Evolutionary conservation across 768 basidiomycete genomes (phyloP), one percentile per base, ranked within the genome.

Genomic region (Rhodosporidiobolus sp.): DNA sequence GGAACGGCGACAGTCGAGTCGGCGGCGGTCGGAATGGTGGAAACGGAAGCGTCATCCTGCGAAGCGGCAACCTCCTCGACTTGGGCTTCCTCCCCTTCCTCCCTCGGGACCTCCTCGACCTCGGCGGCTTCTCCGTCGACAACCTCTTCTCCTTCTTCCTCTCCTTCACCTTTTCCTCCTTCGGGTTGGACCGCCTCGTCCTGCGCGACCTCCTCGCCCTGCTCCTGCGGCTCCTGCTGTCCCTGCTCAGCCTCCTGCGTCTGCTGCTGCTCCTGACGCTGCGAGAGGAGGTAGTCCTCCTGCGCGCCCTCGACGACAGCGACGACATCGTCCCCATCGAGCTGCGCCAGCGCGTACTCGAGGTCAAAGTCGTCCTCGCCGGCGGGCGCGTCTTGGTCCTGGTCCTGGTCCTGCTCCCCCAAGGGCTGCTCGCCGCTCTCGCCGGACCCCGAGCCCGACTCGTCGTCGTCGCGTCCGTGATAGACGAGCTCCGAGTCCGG

Each of bases 241-340:
- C 64, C 73, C 35, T 22, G 28, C 35, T 20, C 20, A 17, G 28
- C 49, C 62, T 58, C 48, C 53, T 55, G 45, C 35, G 12, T 34
- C 38, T 12, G 26, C 58, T 30, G 16, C 32, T 34, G 28, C 32
- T 50, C 34, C 17, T 43, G 7, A 20, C 17, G 49, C 50, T 30
- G 28, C 45, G 9, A 22, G 22, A 57, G 26, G 1, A 61, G 26
- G n/a, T 32, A 11, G 24, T 59, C 55, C 62, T 67, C 65, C 70
- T 67, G 55, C 30, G 56, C 70, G 11, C 70, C 74, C 32, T 75
- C 74, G 45, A 65, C 63, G 30, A 64, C 71, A 2, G 74, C 74
- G 3, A 52, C 65, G 32, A 72, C 50, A 34, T 72, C 67, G 46
- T 72, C 74, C 16, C 60, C 58, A 26, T 72, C 74, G 30, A 76